These are phyloP conservation scores for Tulasnella sp. DNA, from an alignment of 768 basidiomycete genomes.

Conservation along the genomic window DNA sequence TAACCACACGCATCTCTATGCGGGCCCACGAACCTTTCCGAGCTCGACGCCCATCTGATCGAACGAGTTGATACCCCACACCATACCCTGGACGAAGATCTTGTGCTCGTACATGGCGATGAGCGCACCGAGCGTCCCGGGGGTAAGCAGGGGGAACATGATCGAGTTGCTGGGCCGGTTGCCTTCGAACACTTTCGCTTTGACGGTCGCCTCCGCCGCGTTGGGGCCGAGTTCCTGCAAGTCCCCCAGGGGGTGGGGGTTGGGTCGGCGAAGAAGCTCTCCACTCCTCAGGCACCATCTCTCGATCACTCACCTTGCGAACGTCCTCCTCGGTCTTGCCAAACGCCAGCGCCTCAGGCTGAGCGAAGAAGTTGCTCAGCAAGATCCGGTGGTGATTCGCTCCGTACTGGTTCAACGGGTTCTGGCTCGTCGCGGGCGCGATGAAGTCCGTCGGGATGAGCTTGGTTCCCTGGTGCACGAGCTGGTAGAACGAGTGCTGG, in stretches of 20 bases:
- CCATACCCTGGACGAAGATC: constrained; percentile 93
- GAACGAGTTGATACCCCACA: constrained; percentile 99
- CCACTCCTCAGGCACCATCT: too few species aligned
- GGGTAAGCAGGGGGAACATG: constrained; percentile 87
- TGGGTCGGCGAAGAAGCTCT: too few species aligned
- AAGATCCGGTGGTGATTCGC: constrained; percentile 97
- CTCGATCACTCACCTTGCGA: constrained; percentile 28
- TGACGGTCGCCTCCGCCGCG: constrained; percentile 75
- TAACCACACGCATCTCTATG: neutral
- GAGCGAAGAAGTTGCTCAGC: constrained; percentile 96
- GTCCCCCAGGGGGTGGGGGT: neutral
- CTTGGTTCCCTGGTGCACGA: constrained; percentile 90
- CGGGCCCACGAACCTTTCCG: constrained; percentile 44
- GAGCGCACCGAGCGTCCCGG: constrained; percentile 74
- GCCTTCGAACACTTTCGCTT: constrained; percentile 97
- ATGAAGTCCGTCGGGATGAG: constrained; percentile 87
- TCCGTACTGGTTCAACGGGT: constrained; percentile 54
- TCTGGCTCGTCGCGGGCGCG: constrained; percentile 79
- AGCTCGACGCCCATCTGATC: constrained; percentile 99
- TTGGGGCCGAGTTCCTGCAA: constrained; percentile 41
- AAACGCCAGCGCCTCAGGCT: constrained; percentile 94
- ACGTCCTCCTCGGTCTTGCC: constrained; percentile 94
- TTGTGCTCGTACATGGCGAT: constrained; percentile 97
- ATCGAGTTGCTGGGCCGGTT: constrained; percentile 96
- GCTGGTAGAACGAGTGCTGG: constrained; percentile 99